phyloP scores from a whole-genome alignment of 2,329 filamentous ascomycete species.

The Paecilomyces formosus region DNA sequence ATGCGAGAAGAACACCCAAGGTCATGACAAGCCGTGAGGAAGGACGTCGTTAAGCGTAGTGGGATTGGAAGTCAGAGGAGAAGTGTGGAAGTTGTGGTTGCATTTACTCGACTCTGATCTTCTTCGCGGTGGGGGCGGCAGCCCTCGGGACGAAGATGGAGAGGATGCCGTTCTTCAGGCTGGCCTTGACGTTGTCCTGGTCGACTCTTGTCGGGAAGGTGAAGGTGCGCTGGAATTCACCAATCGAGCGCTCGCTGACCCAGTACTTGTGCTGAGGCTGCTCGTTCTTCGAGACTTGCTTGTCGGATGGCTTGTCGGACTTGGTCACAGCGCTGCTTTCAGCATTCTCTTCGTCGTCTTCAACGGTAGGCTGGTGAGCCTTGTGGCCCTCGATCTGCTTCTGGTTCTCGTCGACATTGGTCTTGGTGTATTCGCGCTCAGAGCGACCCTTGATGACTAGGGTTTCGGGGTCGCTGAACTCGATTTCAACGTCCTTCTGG shows the following conservation, averaged over 20 bases:
- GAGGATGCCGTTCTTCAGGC: slow-evolving; percentile 54
- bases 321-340: slow-evolving; percentile 8
- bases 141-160: slow-evolving; percentile 52
- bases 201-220: slow-evolving; percentile 51
- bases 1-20: not conserved
- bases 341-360: slow-evolving; percentile 41
- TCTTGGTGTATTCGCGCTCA: slow-evolving; percentile 24
- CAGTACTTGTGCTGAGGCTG: slow-evolving; percentile 43
- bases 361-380: slow-evolving; percentile 43
- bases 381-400: slow-evolving; percentile 13
- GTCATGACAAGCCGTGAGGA: not conserved
- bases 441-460: slow-evolving; percentile 36
- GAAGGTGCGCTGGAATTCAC: slow-evolving; percentile 54
- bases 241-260: slow-evolving; percentile 53
- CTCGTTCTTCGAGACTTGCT: slow-evolving; percentile 4
- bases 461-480: slow-evolving; percentile 39
- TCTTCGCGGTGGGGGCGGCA: slow-evolving; percentile 39
- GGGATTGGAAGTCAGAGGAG: not conserved
- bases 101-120: slow-evolving; percentile 50
- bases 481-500: slow-evolving; percentile 38
- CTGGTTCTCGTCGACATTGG: slow-evolving; percentile 12
- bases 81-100: not conserved
- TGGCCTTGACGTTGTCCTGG: slow-evolving; percentile 55
- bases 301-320: slow-evolving; percentile 14
- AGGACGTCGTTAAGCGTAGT: not conserved